These are phyloP conservation scores for Actinomortierella ambigua DNA, from an alignment of 371 early-diverging fungal species.

Conservation along the genomic window DNA sequence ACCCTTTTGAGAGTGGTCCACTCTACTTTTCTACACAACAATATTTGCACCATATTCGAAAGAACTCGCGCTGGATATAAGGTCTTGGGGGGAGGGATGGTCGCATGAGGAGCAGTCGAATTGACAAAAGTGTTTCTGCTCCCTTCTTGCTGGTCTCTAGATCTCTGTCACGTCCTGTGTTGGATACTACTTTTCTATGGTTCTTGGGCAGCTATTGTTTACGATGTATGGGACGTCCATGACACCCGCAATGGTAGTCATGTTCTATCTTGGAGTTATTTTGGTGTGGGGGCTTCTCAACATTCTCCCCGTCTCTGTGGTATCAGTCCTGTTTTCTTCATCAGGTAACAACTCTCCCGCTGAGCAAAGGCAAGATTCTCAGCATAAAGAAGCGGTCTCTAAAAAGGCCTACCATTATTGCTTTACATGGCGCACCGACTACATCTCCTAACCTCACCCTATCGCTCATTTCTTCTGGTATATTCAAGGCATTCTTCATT, in stretches of 20 bases:
- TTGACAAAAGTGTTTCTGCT: too few relatives aligned
- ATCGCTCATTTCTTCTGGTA: too few relatives aligned
- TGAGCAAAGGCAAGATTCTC: neutral
- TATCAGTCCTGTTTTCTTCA: constrained; percentile 21
- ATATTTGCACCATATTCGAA: too few relatives aligned
- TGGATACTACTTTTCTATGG: constrained; percentile 33
- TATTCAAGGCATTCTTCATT: constrained; percentile 12
- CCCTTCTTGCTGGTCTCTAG: too few relatives aligned
- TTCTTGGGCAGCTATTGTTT: constrained; percentile 21
- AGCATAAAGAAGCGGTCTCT: neutral
- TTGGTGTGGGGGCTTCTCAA: constrained; percentile 31
- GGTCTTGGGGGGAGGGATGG: too few relatives aligned
- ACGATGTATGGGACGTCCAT: constrained; percentile 12
- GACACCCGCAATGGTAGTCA: constrained; percentile 25
- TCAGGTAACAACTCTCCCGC: constrained; percentile 16
- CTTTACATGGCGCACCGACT: too few relatives aligned
- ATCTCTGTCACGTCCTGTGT: constrained; percentile 7
- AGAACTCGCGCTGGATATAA: too few relatives aligned
- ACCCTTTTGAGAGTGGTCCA: neutral
- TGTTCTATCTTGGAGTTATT: constrained; percentile 31
- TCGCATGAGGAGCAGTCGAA: too few relatives aligned
- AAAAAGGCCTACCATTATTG: neutral
- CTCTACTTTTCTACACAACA: neutral
- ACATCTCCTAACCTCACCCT: too few relatives aligned
- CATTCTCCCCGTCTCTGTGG: constrained; percentile 15